Evolutionary conservation across 306 rosid species (phyloP).

Genomic region (Urtica urens): DNA sequence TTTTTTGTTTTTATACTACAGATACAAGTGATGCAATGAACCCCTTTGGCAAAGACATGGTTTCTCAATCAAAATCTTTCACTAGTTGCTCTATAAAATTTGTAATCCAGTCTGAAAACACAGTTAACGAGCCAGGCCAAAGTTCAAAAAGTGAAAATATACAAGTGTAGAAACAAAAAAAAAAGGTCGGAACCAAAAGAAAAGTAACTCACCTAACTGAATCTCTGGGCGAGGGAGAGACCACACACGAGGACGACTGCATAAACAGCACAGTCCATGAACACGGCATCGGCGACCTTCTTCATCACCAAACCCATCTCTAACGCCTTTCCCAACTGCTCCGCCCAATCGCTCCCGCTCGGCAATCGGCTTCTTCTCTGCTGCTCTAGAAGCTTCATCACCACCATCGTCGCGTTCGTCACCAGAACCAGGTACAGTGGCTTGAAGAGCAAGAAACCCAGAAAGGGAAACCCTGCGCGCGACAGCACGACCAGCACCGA

Average conservation of each 20-base stretch:
- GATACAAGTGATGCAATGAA: too few relatives aligned
- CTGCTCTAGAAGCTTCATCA: slow-evolving; percentile 32
- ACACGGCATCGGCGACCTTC: slow-evolving; percentile 49
- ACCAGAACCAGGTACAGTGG: slow-evolving; percentile 57
- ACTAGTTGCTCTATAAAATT: too few relatives aligned
- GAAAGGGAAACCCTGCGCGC: slow-evolving; percentile 31
- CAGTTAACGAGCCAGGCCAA: too few relatives aligned
- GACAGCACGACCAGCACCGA: slow-evolving; percentile 47
- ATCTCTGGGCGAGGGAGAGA: slow-evolving; percentile 26
- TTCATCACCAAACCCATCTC: slow-evolving; percentile 35
- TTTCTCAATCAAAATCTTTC: too few relatives aligned
- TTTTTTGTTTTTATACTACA: too few relatives aligned
- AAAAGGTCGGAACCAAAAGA: too few relatives aligned
- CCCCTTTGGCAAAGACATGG: too few relatives aligned
- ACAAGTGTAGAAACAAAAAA: neutral
- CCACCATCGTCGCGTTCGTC: slow-evolving; percentile 48
- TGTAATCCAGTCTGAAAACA: too few relatives aligned
- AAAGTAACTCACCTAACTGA: neutral
- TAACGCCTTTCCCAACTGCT: slow-evolving; percentile 32
- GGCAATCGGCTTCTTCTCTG: slow-evolving; percentile 13
- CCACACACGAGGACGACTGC: slow-evolving; percentile 52
- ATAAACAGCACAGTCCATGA: slow-evolving; percentile 66
- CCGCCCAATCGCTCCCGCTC: slow-evolving; percentile 26
- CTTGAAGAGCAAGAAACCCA: slow-evolving; percentile 34
- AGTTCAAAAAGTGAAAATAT: slow-evolving; percentile 5